phyloP scores from a whole-genome alignment of 176 grass and related monocot species.

The Metroxylon sagu region DNA sequence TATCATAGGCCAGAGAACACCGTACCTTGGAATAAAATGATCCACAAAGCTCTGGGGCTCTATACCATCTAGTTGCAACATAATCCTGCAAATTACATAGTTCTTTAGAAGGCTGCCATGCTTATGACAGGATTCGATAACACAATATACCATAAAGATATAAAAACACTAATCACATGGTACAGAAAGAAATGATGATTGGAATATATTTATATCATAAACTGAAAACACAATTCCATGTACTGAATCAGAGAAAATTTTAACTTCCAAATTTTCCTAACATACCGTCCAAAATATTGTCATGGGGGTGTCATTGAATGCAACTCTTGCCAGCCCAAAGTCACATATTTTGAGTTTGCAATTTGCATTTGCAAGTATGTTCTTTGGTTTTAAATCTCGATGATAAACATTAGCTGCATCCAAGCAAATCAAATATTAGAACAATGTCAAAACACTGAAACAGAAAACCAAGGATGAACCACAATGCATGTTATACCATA shows the following conservation, averaged over 20 bases:
- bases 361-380: constrained; percentile 10
- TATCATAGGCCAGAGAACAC: background rate
- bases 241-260: too few species aligned
- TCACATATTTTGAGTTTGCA: constrained; percentile 11
- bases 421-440: constrained; percentile 2
- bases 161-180: too few species aligned
- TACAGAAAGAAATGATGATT: too few species aligned
- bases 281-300: constrained; percentile 9
- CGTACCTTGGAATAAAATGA: constrained; percentile 13
- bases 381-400: constrained; percentile 7
- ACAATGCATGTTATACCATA: too few species aligned
- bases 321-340: constrained; percentile 9
- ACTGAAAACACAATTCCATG: too few species aligned
- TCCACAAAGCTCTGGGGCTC: constrained; percentile 7
- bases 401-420: constrained; percentile 10
- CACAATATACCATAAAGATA: too few species aligned
- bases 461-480: too few species aligned
- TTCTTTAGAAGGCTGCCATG: background rate
- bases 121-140: too few species aligned
- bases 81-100: background rate
- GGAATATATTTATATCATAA: too few species aligned
- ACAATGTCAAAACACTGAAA: too few species aligned
- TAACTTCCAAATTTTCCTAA: background rate
- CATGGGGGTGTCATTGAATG: constrained; percentile 3
- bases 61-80: constrained; percentile 13